A percentile compares a stretch with the other conserved stretches of the same genome.
These are phyloP conservation scores for Coffea eugenioides DNA, from an alignment of 257 asterid species.

Conservation along the genomic window DNA sequence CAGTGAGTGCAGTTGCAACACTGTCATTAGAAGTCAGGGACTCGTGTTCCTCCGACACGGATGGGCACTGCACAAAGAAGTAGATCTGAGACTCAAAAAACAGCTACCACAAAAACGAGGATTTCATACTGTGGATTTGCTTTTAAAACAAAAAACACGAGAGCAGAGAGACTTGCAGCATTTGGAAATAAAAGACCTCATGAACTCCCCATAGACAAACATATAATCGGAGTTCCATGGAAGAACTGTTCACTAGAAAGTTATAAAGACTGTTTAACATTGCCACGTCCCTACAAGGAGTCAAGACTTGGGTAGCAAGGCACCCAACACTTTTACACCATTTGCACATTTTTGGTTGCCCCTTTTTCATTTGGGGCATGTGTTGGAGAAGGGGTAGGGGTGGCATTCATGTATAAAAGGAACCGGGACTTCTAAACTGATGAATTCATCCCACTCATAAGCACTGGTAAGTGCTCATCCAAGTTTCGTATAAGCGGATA, in stretches of 20 bases:
- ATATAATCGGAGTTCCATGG: neutral
- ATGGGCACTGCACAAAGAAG: conserved; percentile 53
- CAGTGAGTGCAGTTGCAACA: conserved; percentile 38
- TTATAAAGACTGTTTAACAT: neutral
- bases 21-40: conserved; percentile 63
- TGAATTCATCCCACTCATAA: neutral
- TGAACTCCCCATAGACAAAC: neutral
- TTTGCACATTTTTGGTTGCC: no score
- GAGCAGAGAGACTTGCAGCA: neutral
- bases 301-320: neutral
- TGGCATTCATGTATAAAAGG: neutral
- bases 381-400: no score
- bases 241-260: neutral
- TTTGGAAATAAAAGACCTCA: neutral
- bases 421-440: neutral
- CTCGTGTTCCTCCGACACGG: conserved; percentile 60
- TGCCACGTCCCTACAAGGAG: neutral
- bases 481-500: neutral
- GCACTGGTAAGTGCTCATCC: neutral
- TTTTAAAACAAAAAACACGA: neutral
- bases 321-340: neutral
- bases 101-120: neutral
- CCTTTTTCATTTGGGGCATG: neutral
- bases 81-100: neutral
- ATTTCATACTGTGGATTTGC: neutral